Percentiles rank a stretch among this genome's conserved stretches.
These are phyloP conservation scores for Mortierella hygrophila DNA, from an alignment of 192 early-diverging fungal genomes.

Conservation along the genomic window DNA sequence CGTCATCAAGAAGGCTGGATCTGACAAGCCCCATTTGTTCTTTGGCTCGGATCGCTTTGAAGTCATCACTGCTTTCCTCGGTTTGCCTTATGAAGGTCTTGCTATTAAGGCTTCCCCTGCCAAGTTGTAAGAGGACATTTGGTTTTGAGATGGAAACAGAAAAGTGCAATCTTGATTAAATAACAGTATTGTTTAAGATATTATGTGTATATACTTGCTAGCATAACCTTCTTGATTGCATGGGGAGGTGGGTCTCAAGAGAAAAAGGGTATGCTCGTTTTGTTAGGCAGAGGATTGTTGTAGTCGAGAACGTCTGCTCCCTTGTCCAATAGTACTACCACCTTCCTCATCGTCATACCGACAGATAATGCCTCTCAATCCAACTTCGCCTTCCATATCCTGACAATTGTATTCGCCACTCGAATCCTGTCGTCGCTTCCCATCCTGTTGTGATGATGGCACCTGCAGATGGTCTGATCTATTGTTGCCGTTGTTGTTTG, in stretches of 20 bases:
- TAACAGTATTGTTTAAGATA: background rate
- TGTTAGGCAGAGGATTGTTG: background rate
- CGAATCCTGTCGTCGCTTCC: background rate
- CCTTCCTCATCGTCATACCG: constrained; percentile 36
- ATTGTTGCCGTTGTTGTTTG: constrained; percentile 2
- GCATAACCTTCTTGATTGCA: background rate
- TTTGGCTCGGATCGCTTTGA: constrained; percentile 54
- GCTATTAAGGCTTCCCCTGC: constrained; percentile 3
- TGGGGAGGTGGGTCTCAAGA: background rate
- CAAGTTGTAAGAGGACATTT: constrained; percentile 15
- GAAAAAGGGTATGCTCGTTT: background rate
- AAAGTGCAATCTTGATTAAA: background rate
- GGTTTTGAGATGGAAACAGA: background rate
- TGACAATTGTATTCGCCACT: constrained; percentile 21
- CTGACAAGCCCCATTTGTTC: constrained; percentile 29
- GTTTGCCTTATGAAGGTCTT: constrained; percentile 42
- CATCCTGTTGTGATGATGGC: background rate
- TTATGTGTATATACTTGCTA: background rate
- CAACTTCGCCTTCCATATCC: constrained; percentile 46
- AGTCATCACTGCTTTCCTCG: constrained; percentile 22
- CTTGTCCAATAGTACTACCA: background rate
- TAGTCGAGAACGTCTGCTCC: background rate
- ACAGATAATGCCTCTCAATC: constrained; percentile 47
- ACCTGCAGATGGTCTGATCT: background rate
- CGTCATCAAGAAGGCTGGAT: constrained; percentile 37